These are phyloP conservation scores for Plasmodium ovale DNA, from an alignment of 169 alveolate species.

Conservation along the genomic window DNA sequence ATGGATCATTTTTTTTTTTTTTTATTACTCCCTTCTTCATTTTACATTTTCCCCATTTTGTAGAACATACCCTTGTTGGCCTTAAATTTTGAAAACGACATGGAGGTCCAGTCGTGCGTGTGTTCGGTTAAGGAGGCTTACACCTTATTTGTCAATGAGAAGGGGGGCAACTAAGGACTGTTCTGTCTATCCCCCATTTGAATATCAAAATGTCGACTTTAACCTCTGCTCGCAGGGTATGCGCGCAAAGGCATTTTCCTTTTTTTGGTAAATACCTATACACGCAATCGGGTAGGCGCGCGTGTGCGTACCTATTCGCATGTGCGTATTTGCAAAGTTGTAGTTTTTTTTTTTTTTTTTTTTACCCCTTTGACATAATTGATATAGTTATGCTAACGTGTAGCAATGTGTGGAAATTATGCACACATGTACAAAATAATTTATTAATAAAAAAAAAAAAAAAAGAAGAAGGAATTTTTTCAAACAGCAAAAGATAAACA, in stretches of 20 bases:
- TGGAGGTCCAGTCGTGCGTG: conserved; percentile 66
- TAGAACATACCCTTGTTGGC: conserved; percentile 62
- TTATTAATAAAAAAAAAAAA: background rate
- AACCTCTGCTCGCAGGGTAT: background rate
- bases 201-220: no score
- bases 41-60: conserved; percentile 7
- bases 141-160: conserved; percentile 16
- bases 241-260: background rate
- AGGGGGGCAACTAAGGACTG: background rate
- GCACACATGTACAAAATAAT: background rate
- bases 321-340: background rate
- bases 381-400: background rate
- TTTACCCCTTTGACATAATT: background rate
- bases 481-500: background rate
- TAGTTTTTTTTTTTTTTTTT: no score
- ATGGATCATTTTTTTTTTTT: conserved; percentile 9
- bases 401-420: background rate
- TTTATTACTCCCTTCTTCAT: conserved; percentile 21
- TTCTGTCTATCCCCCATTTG: background rate
- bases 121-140: conserved; percentile 40
- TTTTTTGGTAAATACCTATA: background rate
- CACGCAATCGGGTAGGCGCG: no score
- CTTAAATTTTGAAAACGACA: conserved; percentile 58
- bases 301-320: background rate
- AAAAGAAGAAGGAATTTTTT: background rate